Conservation (phyloP, 2,329 filamentous ascomycete species). For the Fusarium sp. region DNA sequence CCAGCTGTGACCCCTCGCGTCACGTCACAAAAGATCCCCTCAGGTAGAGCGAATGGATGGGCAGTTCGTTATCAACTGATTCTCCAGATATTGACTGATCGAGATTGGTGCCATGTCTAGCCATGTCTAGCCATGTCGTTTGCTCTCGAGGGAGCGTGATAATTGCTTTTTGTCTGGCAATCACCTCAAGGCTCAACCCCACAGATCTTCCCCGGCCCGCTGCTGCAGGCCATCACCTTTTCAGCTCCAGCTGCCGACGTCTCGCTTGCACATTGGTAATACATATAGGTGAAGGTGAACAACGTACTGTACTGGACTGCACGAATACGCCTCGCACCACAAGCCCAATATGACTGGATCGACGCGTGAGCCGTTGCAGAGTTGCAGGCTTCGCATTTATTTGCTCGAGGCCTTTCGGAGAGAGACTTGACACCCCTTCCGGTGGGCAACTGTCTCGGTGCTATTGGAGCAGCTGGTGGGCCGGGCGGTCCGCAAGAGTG, state of each 20-base stretch:
- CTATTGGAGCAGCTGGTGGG: constrained; percentile 10
- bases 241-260: constrained; percentile 34
- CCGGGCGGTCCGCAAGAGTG: constrained; percentile 10
- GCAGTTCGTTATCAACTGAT: not conserved
- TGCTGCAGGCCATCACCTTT: constrained; percentile 36
- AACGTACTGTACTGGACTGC: not conserved
- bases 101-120: not conserved
- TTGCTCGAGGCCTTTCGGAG: constrained; percentile 18
- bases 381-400: constrained; percentile 1
- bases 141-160: constrained; percentile 17
- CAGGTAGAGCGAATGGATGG: constrained; percentile 3
- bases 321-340: constrained; percentile 3
- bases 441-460: not conserved
- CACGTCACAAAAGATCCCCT: not conserved
- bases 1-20: constrained; percentile 2
- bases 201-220: constrained; percentile 28
- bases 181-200: constrained; percentile 32
- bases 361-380: constrained; percentile 19
- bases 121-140: not conserved
- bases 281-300: constrained; percentile 9
- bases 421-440: not conserved
- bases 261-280: constrained; percentile 19
- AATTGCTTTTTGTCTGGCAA: constrained; percentile 21
- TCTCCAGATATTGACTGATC: not conserved
- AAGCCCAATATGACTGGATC: not conserved